Evolutionary conservation across 768 basidiomycete species (phyloP), one percentile per base, ranked within the genome.

Genomic region (Pilatotrama ljubarskyi): DNA sequence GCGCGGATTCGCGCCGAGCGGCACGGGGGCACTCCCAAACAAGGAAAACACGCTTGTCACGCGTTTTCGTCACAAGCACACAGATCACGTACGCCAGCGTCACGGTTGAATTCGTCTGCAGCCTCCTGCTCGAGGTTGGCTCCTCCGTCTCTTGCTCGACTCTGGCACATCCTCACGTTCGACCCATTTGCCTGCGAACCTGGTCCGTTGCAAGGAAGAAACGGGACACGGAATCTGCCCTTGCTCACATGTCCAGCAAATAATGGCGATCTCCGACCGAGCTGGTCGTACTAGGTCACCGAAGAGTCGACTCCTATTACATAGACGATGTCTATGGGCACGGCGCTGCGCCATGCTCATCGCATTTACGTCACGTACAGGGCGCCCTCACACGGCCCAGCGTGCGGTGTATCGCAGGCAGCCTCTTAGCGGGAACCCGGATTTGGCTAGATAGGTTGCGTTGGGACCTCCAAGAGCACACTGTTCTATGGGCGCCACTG

Each of bases 1-100:
- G 29, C 29, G 29, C 29, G 29, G 29, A 32, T 29, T 57, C 49
- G 42, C 55, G 51, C 55, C 61, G 61, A 52, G 37, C 61, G 55
- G 61, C 55, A 53, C 55, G 53, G 42, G 42, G 35, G 53, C 59
- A 41, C 59, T 50, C 20, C 46, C 37, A 22, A 44, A 43, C 42
- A 44, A 15, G 29, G 43, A 42, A 51, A 50, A 55, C 54, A 49
- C 49, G 59, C 35, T n/a, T 40, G 58, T 47, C 51, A 53, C 44
- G 58, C 52, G 32, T 32, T n/a, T n/a, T 29, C 47, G 48, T 55
- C 59, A 55, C 53, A 50, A 15, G 22, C 6, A n/a, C 36, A 3
- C 55, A n/a, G 24, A 20, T 37, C 43, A 48, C 20, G 22, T 29
- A 32, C 32, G n/a, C 48, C 7, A 32, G 29, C 29, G 29, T 32